Base-by-base conservation (phyloP, 495 filamentous ascomycete species). In the Viridothelium virens region DNA sequence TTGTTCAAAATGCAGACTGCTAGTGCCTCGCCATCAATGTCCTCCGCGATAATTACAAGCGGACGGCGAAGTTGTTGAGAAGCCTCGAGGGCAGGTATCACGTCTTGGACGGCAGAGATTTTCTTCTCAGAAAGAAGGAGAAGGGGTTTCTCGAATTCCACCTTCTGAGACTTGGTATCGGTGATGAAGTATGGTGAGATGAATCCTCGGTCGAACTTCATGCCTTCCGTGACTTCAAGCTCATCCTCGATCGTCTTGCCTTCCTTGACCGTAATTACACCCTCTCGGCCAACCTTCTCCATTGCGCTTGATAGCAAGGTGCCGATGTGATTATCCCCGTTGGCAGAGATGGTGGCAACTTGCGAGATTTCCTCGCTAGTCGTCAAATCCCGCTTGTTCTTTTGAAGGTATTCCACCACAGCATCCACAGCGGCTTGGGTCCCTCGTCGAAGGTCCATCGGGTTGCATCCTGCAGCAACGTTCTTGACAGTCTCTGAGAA, bases 401-500 rank as follows among this genome's bases (percentile, higher is more conserved):
- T 81, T 82, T 91, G 88, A 69, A 98, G 84, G 80, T 91, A 98
- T 73, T 94, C 85, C 65, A 97, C 91, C 64, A 95, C 94, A 66
- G 92, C 88, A 38, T 96, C 91, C 65, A 97, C 93, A 56, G 93
- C 94, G 70, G 93, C 90, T 81, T 98, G 94, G 69, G 92, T 97
- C 76, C 94, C 94, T 71, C 94, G 86, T 75, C 94, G 87, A 70
- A 98, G 86, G 77, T 98, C 94, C 94, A 98, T 98, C 67, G 94
- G 94, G 83, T 97, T 98, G 88, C 95, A 98, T 70, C 94, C 94
- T 66, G 94, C 95, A 70, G 94, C 94, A 70, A 98, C 94, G 79
- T 98, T 98, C 87, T 97, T 97, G 75, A 97, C 94, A 56, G 92
- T 97, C 85, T 97, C 95, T 77, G 94, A 94, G 85, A 98, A 98